phyloP scores from a whole-genome alignment of 1,139 yeast species.

The Yamadazyma sp. region DNA sequence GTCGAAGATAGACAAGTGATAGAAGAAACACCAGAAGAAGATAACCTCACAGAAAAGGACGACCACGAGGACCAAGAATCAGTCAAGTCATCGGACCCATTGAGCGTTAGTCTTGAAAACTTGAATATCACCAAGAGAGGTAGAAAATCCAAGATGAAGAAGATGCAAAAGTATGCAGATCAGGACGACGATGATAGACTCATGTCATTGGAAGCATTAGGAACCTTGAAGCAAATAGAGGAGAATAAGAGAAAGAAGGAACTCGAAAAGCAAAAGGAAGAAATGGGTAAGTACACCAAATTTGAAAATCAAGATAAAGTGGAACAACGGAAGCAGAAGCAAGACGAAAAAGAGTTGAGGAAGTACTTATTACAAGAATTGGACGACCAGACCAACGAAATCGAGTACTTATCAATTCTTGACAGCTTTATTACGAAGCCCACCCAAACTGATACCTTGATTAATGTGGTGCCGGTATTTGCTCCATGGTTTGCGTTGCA shows the following conservation, averaged over 20 bases:
- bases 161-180: slow-evolving; percentile 78
- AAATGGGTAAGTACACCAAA: slow-evolving; percentile 19
- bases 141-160: slow-evolving; percentile 79
- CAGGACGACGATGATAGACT: slow-evolving; percentile 89
- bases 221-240: slow-evolving; percentile 72
- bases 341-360: slow-evolving; percentile 51
- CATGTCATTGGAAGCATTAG: slow-evolving; percentile 75
- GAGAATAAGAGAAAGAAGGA: slow-evolving; percentile 28
- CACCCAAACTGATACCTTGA: slow-evolving; percentile 39
- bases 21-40: slow-evolving; percentile 11
- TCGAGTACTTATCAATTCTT: slow-evolving; percentile 38
- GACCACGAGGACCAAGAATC: slow-evolving; percentile 4
- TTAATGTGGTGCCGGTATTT: slow-evolving; percentile 77
- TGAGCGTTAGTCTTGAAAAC: slow-evolving; percentile 9
- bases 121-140: slow-evolving; percentile 55
- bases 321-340: slow-evolving; percentile 40
- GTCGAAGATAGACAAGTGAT: slow-evolving; percentile 12
- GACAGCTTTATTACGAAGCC: slow-evolving; percentile 47
- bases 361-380: slow-evolving; percentile 42
- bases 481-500: slow-evolving; percentile 88
- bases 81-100: slow-evolving; percentile 7
- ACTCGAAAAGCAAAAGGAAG: slow-evolving; percentile 24
- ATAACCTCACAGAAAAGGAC: slow-evolving; percentile 13
- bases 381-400: slow-evolving; percentile 31
- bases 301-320: slow-evolving; percentile 30